Base-by-base conservation (phyloP, 2,329 filamentous ascomycete genomes). In the Penicillium paneum region DNA sequence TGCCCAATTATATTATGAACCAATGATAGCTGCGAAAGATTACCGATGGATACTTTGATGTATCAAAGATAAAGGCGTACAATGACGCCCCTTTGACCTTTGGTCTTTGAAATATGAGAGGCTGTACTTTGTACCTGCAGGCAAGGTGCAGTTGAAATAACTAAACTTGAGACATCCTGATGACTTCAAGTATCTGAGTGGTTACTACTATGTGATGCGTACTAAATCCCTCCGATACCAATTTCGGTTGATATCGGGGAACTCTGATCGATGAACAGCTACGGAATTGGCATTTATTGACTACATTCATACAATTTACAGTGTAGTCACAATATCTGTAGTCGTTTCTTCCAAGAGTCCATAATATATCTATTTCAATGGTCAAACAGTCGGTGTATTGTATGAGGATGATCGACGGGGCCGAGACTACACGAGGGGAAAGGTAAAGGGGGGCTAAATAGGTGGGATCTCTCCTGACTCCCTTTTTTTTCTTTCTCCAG, bases 341-440 rank as follows among this genome's bases (percentile, higher is more conserved):
- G 21, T 5, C 8, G 4, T 24, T 39, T 39, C 19, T 8, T 15
- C 38, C 19, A 39, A 24, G 7, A 24, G 17, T 2, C 24, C 21
- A 15, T 29, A 56, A 51, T 55, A 60, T 63, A 51, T 34, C 8
- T 10, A 34, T 42, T 40, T 46, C 39, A 51, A 34, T 50, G 39
- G 39, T 58, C 53, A 52, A 60, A 63, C 58, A 60, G 59, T 64
- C 62, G 58, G 61, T 64, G 61, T 63, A 59, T 68, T 64, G 61
- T 63, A 59, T 68, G 65, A 60, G 57, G 47, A 26, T 21, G 66
- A 67, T 67, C 66, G 62, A 60, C 63, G 55, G 55, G 64, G 60
- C 55, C 63, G 60, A 66, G 65, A 66, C 61, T 58, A 55, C 38
- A 53, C 50, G 55, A 55, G 58, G 57, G 52, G 57, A 49, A 52